phyloP scores from a whole-genome alignment of 176 grass and related monocot genomes.

The Paspalum vaginatum region DNA sequence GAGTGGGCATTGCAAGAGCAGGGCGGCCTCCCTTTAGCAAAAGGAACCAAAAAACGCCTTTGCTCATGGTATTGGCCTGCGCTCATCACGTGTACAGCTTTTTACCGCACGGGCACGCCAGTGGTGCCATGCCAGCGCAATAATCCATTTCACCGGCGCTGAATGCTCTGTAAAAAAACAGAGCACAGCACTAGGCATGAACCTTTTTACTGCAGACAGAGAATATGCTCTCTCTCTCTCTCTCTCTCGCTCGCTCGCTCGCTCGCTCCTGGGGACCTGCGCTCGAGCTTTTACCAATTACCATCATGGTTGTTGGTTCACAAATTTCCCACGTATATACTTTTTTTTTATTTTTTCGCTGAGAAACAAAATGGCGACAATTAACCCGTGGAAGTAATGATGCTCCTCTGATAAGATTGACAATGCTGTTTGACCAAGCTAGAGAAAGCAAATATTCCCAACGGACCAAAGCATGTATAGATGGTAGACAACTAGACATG shows the following conservation, averaged over 20 bases:
- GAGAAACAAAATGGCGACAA: no score
- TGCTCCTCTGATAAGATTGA: constrained; percentile 7
- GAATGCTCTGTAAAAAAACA: constrained; percentile 46
- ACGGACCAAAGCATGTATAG: neutral
- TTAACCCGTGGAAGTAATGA: neutral
- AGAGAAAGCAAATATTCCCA: constrained; percentile 33
- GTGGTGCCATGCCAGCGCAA: constrained; percentile 13
- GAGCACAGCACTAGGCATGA: neutral
- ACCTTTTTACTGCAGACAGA: constrained; percentile 41
- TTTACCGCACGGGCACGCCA: constrained; percentile 42
- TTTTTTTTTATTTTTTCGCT: no score
- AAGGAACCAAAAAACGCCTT: constrained; percentile 67
- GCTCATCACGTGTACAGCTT: constrained; percentile 54
- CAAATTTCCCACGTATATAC: no score
- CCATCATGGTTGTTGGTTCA: neutral
- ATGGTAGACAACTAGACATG: neutral
- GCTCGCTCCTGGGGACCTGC: constrained; percentile 23
- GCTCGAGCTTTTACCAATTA: constrained; percentile 7
- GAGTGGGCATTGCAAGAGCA: neutral
- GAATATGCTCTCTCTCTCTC: constrained; percentile 32
- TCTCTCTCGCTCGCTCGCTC: no score
- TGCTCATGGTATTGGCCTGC: constrained; percentile 41
- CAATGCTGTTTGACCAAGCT: constrained; percentile 35
- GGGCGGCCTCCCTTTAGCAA: constrained; percentile 34
- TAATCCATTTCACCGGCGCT: constrained; percentile 44